These are phyloP conservation scores for Pseudogymnoascus sp. DNA, from an alignment of 2,329 filamentous ascomycete genomes.

Conservation along the genomic window DNA sequence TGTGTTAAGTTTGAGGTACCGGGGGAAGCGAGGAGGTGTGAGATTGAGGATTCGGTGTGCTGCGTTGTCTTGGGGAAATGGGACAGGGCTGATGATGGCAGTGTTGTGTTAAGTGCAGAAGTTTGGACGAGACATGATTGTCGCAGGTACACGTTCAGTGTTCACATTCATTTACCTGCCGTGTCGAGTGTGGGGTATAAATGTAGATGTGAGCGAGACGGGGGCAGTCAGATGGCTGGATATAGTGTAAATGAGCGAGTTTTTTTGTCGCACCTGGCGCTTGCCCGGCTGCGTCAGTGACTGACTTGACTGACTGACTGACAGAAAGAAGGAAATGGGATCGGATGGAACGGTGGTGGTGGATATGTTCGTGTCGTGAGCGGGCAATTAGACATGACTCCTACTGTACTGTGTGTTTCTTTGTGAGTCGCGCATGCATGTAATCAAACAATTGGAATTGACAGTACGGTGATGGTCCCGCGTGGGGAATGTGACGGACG, in stretches of 20 bases:
- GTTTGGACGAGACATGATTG: conserved; percentile 3
- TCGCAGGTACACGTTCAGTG: not conserved
- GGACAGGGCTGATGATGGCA: not conserved
- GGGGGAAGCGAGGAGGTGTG: not conserved
- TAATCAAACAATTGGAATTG: not conserved
- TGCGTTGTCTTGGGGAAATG: not conserved
- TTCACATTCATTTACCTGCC: not conserved
- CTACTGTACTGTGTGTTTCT: not conserved
- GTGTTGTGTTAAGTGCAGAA: not conserved
- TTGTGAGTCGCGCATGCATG: not conserved
- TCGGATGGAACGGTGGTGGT: not conserved
- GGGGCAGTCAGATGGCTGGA: not conserved
- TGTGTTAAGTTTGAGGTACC: no score
- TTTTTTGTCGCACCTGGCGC: not conserved
- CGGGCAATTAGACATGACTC: not conserved
- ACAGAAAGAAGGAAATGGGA: not conserved
- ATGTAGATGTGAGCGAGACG: not conserved
- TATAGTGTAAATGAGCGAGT: not conserved
- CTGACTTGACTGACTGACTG: not conserved
- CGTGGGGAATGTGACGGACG: not conserved
- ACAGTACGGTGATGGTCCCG: not conserved
- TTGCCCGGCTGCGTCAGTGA: not conserved
- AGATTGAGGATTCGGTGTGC: not conserved
- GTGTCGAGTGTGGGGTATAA: not conserved
- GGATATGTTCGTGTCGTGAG: not conserved